Percentiles rank a stretch among this genome's conserved stretches.
Evolutionary conservation across 75 land plant genomes (phyloP).

Genomic region (Picea glauca): DNA sequence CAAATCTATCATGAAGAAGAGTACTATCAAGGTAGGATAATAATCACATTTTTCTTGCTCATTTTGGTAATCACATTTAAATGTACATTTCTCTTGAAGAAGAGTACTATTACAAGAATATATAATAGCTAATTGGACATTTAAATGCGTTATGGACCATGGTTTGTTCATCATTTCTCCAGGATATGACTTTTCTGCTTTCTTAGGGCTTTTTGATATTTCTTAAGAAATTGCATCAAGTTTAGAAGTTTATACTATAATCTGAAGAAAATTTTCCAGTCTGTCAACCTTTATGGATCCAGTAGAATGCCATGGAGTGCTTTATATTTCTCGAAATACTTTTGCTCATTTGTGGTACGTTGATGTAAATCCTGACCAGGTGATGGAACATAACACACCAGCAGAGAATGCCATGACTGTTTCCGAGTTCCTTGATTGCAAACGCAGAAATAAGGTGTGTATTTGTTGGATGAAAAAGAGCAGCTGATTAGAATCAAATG

Average conservation of each 20-base stretch:
- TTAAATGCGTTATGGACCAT: too few species aligned
- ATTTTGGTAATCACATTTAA: too few species aligned
- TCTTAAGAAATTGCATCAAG: neutral
- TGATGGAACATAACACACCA: conserved; percentile 80
- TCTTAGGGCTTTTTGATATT: neutral
- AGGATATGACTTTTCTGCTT: neutral
- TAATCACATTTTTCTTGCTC: too few species aligned
- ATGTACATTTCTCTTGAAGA: too few species aligned
- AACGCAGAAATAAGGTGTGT: conserved; percentile 82
- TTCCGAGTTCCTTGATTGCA: conserved; percentile 84
- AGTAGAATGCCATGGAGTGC: too few species aligned
- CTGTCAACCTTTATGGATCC: too few species aligned
- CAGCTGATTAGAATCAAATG: neutral
- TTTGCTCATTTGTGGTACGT: neutral
- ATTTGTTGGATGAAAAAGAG: neutral
- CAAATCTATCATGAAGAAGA: conserved; percentile 90
- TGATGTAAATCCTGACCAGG: conserved; percentile 31
- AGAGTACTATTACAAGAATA: too few species aligned
- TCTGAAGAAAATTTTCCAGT: too few species aligned
- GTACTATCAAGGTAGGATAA: conserved; percentile 54
- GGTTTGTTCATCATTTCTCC: too few species aligned
- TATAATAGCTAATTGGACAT: too few species aligned
- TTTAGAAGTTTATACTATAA: too few species aligned
- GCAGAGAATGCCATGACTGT: conserved; percentile 72
- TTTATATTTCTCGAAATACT: neutral